Percentiles rank a stretch among this genome's conserved stretches.
phyloP scores from a whole-genome alignment of 352 stramenopile genomes.

The Aphanomyces stellatus region DNA sequence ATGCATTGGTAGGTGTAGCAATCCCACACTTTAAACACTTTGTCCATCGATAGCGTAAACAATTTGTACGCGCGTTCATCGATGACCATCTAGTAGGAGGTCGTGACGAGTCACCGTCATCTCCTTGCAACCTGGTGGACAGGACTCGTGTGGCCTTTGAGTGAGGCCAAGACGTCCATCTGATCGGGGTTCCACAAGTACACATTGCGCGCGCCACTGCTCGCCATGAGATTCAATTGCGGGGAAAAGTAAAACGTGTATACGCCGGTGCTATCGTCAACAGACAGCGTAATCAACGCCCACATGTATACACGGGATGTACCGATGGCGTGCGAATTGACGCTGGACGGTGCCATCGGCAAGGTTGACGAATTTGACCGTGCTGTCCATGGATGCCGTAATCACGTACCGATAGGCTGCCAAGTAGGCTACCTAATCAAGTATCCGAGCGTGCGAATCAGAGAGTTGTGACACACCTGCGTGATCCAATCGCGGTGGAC shows the following conservation, averaged over 20 bases:
- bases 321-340: not conserved
- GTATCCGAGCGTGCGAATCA: not conserved
- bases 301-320: not conserved
- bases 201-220: not conserved
- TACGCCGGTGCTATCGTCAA: not conserved
- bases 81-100: not conserved
- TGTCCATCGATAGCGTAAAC: slow-evolving; percentile 11
- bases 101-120: not conserved
- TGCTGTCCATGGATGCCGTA: slow-evolving; percentile 8
- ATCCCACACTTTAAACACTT: slow-evolving; percentile 12
- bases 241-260: not conserved
- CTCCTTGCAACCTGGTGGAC: not conserved
- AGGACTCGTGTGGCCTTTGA: not conserved
- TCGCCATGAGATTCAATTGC: slow-evolving; percentile 1
- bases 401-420: not conserved
- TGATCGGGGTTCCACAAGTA: slow-evolving; percentile 5
- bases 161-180: not conserved
- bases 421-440: not conserved
- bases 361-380: not conserved
- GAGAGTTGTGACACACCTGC: not conserved
- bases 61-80: slow-evolving; percentile 3
- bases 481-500: slow-evolving; percentile 5
- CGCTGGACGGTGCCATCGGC: not conserved
- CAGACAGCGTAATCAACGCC: too few relatives aligned
- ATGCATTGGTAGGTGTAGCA: slow-evolving; percentile 14